These are phyloP conservation scores for Salvia miltiorrhiza DNA, from an alignment of 257 asterid species.

Conservation along the genomic window DNA sequence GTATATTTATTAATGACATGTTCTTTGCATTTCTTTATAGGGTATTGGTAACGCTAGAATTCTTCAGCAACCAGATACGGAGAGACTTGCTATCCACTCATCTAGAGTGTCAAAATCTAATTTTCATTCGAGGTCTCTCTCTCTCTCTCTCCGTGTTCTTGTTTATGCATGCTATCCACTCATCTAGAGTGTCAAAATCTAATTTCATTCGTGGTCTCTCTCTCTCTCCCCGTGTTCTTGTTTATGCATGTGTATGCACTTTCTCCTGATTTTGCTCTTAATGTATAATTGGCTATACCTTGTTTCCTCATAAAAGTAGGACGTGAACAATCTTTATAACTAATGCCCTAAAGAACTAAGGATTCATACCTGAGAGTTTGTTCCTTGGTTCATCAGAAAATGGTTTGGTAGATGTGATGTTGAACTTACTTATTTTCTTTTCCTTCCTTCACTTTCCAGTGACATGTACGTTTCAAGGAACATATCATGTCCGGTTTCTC, in stretches of 20 bases:
- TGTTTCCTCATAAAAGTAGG: neutral
- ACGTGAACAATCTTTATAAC: neutral
- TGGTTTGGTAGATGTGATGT: neutral
- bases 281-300: neutral
- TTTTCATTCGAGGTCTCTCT: slow-evolving; percentile 66
- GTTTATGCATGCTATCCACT: slow-evolving; percentile 78
- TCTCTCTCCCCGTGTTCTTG: neutral
- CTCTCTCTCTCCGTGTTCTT: slow-evolving; percentile 16
- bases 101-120: slow-evolving; percentile 68
- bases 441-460: slow-evolving; percentile 39
- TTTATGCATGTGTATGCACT: neutral
- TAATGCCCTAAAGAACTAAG: neutral
- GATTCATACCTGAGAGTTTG: neutral
- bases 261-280: neutral
- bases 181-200: slow-evolving; percentile 71
- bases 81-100: slow-evolving; percentile 80
- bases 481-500: slow-evolving; percentile 90
- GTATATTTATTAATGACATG: slow-evolving; percentile 10
- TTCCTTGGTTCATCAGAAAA: neutral
- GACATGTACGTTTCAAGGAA: slow-evolving; percentile 57
- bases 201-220: too few relatives aligned
- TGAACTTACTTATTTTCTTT: slow-evolving; percentile 25
- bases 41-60: slow-evolving; percentile 55
- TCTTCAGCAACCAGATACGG: slow-evolving; percentile 55
- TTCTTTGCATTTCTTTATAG: slow-evolving; percentile 35